These are phyloP conservation scores for Carex pumila DNA, from an alignment of 176 grass and related monocot genomes.

Conservation along the genomic window DNA sequence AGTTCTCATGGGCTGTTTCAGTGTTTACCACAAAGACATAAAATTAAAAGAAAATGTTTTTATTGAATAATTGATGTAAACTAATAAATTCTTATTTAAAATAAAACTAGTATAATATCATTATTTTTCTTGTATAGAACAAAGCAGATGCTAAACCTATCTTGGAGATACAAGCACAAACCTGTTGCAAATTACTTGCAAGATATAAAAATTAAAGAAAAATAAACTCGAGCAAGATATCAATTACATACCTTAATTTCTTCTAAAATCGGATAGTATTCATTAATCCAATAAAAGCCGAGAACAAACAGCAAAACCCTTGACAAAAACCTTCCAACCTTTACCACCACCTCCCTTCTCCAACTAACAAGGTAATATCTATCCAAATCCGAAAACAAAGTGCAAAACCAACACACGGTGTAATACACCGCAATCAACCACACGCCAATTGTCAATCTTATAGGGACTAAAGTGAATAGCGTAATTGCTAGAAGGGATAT, in stretches of 20 bases:
- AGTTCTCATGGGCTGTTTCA: background rate
- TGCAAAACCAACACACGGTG: background rate
- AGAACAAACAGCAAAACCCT: constrained; percentile 5
- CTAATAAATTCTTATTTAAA: background rate
- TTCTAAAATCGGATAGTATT: constrained; percentile 1
- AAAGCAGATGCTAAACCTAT: background rate
- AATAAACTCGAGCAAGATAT: background rate
- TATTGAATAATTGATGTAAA: background rate
- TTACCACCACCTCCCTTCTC: constrained; percentile 7
- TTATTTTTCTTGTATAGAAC: background rate
- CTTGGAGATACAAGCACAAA: background rate
- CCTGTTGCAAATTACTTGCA: background rate
- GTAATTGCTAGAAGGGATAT: background rate
- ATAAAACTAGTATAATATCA: background rate
- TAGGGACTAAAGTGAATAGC: constrained; percentile 3
- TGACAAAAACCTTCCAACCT: background rate
- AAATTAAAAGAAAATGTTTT: background rate
- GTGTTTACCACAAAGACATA: background rate
- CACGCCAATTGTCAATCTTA: background rate
- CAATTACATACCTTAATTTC: background rate
- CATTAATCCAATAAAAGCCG: constrained; percentile 6
- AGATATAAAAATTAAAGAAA: background rate
- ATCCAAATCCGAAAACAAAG: constrained; percentile 18
- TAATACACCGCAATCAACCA: constrained; percentile 13
- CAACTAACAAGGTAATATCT: background rate